phyloP scores from a whole-genome alignment of 139 green algal genomes.

The Chlamydomonas schloesseri region DNA sequence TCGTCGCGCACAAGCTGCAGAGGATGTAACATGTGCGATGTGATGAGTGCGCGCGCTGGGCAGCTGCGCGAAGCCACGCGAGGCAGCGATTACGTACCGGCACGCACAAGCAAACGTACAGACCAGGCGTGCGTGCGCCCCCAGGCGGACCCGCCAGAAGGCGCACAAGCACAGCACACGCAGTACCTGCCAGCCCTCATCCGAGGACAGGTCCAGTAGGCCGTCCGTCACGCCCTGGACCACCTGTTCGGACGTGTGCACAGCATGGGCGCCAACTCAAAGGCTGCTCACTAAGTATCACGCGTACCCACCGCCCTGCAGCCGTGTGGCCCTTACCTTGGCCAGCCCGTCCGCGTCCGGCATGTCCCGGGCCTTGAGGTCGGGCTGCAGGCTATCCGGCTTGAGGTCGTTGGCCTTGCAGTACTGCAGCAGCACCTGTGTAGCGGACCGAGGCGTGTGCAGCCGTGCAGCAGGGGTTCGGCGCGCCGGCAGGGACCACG shows the following conservation, averaged over 20 bases:
- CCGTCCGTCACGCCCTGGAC: neutral
- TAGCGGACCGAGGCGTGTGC: too few relatives aligned
- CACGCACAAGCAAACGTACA: too few relatives aligned
- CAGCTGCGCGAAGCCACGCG: too few relatives aligned
- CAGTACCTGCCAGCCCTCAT: conserved; percentile 31
- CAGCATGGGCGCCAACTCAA: too few relatives aligned
- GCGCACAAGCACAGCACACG: neutral
- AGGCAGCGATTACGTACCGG: too few relatives aligned
- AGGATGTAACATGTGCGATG: neutral
- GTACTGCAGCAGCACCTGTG: conserved; percentile 7
- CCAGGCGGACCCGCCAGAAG: too few relatives aligned
- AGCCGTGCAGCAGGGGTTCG: too few relatives aligned
- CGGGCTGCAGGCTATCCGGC: neutral
- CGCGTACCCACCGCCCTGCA: too few relatives aligned
- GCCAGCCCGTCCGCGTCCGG: conserved; percentile 4
- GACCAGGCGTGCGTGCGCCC: too few relatives aligned
- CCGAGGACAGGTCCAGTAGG: neutral
- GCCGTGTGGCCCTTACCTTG: neutral
- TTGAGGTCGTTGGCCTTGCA: neutral
- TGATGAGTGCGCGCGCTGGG: too few relatives aligned
- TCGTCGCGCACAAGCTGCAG: conserved; percentile 3
- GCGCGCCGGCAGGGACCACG: too few relatives aligned
- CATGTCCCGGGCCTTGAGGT: neutral
- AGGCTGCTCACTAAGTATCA: too few relatives aligned
- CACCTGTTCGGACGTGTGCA: conserved; percentile 4